Base-by-base conservation (phyloP, 2,329 filamentous ascomycete species). In the Fusarium falciforme region DNA sequence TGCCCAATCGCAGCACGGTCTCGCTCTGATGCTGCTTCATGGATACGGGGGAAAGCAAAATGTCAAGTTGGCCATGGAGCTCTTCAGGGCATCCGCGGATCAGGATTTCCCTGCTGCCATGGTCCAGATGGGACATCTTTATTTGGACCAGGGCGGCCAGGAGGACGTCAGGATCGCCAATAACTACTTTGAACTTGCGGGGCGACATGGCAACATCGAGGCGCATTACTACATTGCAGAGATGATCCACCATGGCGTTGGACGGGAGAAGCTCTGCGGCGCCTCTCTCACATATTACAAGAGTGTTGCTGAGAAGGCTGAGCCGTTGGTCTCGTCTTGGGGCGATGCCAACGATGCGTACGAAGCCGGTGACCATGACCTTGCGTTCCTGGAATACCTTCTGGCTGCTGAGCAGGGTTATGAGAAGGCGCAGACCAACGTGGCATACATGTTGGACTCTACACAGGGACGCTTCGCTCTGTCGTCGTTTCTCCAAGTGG, bases 361-460 rank as follows among this genome's bases (percentile, higher is more conserved):
- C 78, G 92, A 94, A 65, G 87, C 89, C 20, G 94, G 94, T 6
- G 93, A 98, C 78, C 87, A 91, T 33, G 94, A 97, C 77, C 88
- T 92, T 29, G 95, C 95, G 2, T 88, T 98, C 58, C 88, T 98
- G 20, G 89, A 92, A 62, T 95, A 95, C 73, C 89, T 98, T 80
- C 92, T 96, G 88, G 94, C 94, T 1, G 95, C 95, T 2, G 95
- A 98, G 80, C 95, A 98, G 83, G 95, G 95, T 16, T 97, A 96
- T 75, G 95, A 98, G 80, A 90, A 89, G 73, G 94, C 93, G 0
- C 95, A 98, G 82, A 94, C 94, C 61, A 98, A 98, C 70, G 93
- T 97, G 2, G 95, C 94, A 7, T 96, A 92, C 80, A 87, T 98
- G 68, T 88, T 98, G 6, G 95, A 98, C 79, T 90, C 94, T 57